These are phyloP conservation scores for Endothia cerciana DNA, from an alignment of 2,329 filamentous ascomycete species.

Conservation along the genomic window DNA sequence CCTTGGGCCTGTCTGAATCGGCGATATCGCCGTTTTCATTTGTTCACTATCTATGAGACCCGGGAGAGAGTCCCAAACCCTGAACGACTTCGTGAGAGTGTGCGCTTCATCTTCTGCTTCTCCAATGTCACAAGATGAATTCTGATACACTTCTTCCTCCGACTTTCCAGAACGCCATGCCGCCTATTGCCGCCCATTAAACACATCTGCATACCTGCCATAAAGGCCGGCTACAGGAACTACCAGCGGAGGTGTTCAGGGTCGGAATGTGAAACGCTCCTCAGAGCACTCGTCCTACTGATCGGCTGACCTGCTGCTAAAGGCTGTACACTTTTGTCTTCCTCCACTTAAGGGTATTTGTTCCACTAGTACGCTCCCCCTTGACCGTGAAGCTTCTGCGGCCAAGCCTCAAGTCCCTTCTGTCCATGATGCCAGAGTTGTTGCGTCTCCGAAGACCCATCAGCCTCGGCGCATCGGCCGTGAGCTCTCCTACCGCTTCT, in stretches of 20 bases:
- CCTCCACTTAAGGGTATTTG: background rate
- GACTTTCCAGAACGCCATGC: conserved; percentile 13
- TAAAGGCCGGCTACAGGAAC: background rate
- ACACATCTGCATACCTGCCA: background rate
- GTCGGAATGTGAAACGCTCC: background rate
- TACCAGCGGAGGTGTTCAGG: background rate
- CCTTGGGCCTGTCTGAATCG: background rate
- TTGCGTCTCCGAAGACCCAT: background rate
- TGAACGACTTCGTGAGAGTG: background rate
- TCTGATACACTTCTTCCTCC: background rate
- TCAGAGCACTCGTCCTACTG: background rate
- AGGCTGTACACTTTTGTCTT: background rate
- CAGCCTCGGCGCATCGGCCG: background rate
- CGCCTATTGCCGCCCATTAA: conserved; percentile 11
- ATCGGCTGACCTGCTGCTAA: background rate
- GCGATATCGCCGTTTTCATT: background rate
- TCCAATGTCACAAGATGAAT: background rate
- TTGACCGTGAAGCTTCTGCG: too few relatives aligned
- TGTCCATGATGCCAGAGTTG: background rate
- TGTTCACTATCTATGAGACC: conserved; percentile 13
- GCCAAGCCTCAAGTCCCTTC: background rate
- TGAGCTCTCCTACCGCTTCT: conserved; percentile 55
- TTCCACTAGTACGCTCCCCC: background rate
- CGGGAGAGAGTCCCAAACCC: too few relatives aligned
- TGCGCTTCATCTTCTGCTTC: background rate